A percentile compares a stretch with the other conserved stretches of the same genome.
Evolutionary conservation across 768 basidiomycete genomes (phyloP).

Genomic region (Pleurotus tuber-regium): DNA sequence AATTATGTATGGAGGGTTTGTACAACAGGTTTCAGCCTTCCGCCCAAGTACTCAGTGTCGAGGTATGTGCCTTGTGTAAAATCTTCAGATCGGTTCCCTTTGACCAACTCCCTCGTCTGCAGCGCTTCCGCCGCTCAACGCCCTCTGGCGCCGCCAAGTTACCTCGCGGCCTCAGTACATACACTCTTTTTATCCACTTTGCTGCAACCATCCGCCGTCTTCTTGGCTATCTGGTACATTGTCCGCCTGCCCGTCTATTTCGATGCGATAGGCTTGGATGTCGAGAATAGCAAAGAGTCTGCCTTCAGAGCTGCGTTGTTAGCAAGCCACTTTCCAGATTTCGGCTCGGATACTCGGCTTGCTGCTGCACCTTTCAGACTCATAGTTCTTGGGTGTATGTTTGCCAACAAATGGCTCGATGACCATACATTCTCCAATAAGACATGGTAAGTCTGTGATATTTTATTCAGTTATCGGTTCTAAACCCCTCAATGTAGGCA

Average conservation of each 20-base stretch:
- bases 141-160: conserved; percentile 44
- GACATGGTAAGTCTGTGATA: conserved; percentile 59
- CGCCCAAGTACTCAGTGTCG: conserved; percentile 47
- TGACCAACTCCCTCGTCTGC: conserved; percentile 17
- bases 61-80: too few species aligned
- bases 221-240: conserved; percentile 82
- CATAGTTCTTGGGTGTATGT: conserved; percentile 77
- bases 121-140: conserved; percentile 35
- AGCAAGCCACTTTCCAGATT: conserved; percentile 41
- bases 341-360: conserved; percentile 50
- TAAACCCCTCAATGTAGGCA: conserved; percentile 48
- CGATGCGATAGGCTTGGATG: conserved; percentile 45
- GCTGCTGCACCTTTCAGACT: conserved; percentile 68
- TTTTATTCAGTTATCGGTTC: conserved; percentile 5
- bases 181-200: conserved; percentile 75
- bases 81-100: conserved; percentile 9
- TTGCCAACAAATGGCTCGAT: conserved; percentile 87
- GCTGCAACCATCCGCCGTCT: conserved; percentile 76
- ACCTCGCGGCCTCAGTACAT: conserved; percentile 62
- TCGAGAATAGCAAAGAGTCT: conserved; percentile 55
- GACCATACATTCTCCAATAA: conserved; percentile 90
- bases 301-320: conserved; percentile 65
- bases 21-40: conserved; percentile 65
- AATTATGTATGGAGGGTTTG: conserved; percentile 82
- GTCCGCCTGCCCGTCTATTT: conserved; percentile 72